Evolutionary conservation across 306 rosid genomes (phyloP).

Genomic region (Sindora glabra): DNA sequence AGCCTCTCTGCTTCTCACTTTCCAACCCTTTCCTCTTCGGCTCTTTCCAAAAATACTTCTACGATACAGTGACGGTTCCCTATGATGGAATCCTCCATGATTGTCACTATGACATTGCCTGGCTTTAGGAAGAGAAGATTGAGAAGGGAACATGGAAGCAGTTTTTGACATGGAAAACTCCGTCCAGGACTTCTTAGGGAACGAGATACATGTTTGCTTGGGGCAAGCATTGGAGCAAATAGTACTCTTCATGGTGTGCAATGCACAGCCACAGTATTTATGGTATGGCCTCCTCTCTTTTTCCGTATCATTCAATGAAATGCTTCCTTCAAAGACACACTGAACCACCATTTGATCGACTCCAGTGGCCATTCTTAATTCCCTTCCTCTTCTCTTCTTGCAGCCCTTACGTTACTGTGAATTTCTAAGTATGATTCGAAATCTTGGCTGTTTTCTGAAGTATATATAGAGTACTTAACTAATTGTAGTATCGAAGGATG

Average conservation of each 20-base stretch:
- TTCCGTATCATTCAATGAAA: conserved; percentile 41
- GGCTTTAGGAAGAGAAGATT: neutral
- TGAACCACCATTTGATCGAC: conserved; percentile 30
- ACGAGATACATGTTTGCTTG: conserved; percentile 20
- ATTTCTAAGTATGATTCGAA: too few species aligned
- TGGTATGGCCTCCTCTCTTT: conserved; percentile 71
- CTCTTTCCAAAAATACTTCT: too few species aligned
- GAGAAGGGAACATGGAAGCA: conserved; percentile 12
- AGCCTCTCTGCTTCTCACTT: too few species aligned
- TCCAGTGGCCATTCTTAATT: conserved; percentile 29
- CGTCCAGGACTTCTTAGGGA: conserved; percentile 35
- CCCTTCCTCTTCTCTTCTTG: too few species aligned
- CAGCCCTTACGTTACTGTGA: too few species aligned
- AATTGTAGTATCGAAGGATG: too few species aligned
- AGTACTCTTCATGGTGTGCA: conserved; percentile 38
- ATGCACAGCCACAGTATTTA: conserved; percentile 67
- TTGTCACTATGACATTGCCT: too few species aligned
- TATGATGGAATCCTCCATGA: too few species aligned
- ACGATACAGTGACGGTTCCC: too few species aligned
- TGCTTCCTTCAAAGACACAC: conserved; percentile 50
- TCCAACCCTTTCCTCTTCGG: too few species aligned
- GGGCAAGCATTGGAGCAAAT: conserved; percentile 8
- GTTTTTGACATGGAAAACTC: neutral
- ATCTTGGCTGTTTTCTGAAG: too few species aligned
- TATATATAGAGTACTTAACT: too few species aligned